Base-by-base conservation (phyloP, 2,329 filamentous ascomycete genomes). In the Lanzia echinophila region DNA sequence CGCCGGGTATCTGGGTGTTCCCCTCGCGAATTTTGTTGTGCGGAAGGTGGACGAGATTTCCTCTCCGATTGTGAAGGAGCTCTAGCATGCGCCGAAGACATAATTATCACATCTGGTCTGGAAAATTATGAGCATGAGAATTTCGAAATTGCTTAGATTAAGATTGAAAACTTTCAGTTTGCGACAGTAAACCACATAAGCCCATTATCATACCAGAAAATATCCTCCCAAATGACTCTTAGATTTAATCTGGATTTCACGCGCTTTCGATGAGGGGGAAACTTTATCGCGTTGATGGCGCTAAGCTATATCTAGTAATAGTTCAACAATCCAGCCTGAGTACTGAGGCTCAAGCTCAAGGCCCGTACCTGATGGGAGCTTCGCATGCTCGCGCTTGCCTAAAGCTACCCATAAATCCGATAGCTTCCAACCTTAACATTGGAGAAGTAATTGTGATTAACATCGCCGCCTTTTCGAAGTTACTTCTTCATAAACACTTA, bases 11-110 rank as follows among this genome's bases (percentile, higher is more conserved):
- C 65, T 33, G 46, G 44, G 50, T 59, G 58, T 55, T 50, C 46
- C 58, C 54, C 32, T 39, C 63, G 63, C 20, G 52, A 56, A 39
- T 38, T 39, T 62, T 54, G 36, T 24, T 63, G 63, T n/a, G 50
- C 58, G 22, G 65, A 60, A 8, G 63, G 55, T 50, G 59, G 59
- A 55, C 66, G 66, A 34, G 59, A 63, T 54, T 57, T 62, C 49
- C 65, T 60, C 51, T 69, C 66, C 46, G 59, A 53, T 52, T 63
- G 63, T 28, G 64, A 65, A 28, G 64, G 60, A 44, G 60, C 62
- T 60, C 64, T 62, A 50, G 62, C 58, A 56, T 68, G 59, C 44
- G 64, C 63, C 31, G 66, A 67, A 61, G 65, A 68, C 66, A 68
- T 68, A 47, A 36, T 58, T 47, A 47, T 62, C 57, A 62, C 62